These are phyloP conservation scores for Nannizzia gypsea DNA, from an alignment of 2,329 filamentous ascomycete genomes.

Conservation along the genomic window DNA sequence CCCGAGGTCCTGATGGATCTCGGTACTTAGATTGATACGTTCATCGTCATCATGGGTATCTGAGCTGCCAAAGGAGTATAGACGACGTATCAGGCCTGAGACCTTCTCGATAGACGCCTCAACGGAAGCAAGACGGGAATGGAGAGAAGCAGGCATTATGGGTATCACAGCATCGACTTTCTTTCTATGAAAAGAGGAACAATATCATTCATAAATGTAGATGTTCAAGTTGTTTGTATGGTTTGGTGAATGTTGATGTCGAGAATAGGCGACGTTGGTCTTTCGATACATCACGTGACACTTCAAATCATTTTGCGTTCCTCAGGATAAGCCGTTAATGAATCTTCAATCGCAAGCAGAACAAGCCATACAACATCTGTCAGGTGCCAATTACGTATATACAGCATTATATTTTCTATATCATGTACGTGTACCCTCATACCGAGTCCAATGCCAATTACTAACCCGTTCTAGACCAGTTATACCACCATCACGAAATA, in stretches of 20 bases:
- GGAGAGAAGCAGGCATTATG: constrained; percentile 26
- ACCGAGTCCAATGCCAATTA: neutral
- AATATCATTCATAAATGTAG: too few relatives aligned
- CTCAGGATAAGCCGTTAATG: neutral
- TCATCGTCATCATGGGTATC: constrained; percentile 52
- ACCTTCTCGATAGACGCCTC: constrained; percentile 43
- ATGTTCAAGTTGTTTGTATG: neutral
- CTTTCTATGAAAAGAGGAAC: neutral
- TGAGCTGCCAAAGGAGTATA: constrained; percentile 50
- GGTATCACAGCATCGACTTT: neutral
- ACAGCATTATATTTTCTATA: neutral
- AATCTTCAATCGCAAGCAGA: neutral
- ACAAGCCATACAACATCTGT: neutral
- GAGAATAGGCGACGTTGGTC: neutral
- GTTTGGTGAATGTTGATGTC: neutral
- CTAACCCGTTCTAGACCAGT: neutral
- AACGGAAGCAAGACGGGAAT: constrained; percentile 40
- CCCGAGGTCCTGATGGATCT: constrained; percentile 68
- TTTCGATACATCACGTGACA: neutral
- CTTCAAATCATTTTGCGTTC: neutral
- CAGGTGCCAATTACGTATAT: neutral
- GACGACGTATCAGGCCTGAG: constrained; percentile 44
- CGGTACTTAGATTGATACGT: constrained; percentile 60
- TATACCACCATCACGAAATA: neutral
- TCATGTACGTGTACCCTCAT: neutral